Percentiles rank a stretch among this genome's conserved stretches.
Conservation (phyloP, 2,329 filamentous ascomycete genomes). For the Davidsoniella australis region DNA sequence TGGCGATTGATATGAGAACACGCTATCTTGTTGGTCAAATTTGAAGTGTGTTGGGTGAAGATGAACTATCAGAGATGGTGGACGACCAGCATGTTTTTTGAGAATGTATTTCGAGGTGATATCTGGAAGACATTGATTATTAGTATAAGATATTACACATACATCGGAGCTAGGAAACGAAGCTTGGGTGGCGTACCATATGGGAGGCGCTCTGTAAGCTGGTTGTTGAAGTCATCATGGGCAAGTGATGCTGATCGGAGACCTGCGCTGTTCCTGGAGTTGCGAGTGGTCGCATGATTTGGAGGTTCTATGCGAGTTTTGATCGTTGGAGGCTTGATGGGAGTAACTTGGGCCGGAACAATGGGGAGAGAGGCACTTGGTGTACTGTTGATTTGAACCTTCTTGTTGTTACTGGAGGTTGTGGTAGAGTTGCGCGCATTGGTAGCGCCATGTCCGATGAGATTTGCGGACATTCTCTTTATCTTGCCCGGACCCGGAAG, state of each 20-base stretch:
- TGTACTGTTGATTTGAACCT: constrained; percentile 27
- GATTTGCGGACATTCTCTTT: constrained; percentile 51
- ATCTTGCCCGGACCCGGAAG: constrained; percentile 31
- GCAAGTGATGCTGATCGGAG: constrained; percentile 31
- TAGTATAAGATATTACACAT: constrained; percentile 14
- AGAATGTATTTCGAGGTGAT: constrained; percentile 62
- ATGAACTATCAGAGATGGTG: constrained; percentile 74
- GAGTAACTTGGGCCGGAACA: constrained; percentile 3
- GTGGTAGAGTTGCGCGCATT: constrained; percentile 44
- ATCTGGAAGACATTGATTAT: constrained; percentile 30
- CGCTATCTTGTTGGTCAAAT: constrained; percentile 87
- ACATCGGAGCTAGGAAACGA: not conserved
- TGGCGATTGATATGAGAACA: constrained; percentile 79
- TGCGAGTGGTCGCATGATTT: constrained; percentile 26
- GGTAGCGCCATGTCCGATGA: constrained; percentile 41
- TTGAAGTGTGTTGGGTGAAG: constrained; percentile 73
- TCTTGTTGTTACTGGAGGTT: constrained; percentile 38
- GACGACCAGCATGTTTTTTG: constrained; percentile 56
- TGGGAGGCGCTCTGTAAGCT: constrained; percentile 30
- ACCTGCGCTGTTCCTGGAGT: constrained; percentile 33
- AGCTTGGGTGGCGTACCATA: constrained; percentile 26
- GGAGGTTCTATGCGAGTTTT: constrained; percentile 26
- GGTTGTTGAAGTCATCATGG: constrained; percentile 24
- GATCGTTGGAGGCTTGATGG: constrained; percentile 9
- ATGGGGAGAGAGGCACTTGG: constrained; percentile 24